Evolutionary conservation across 106 monocot species (phyloP).

Genomic region (Platanthera guangdongensis): DNA sequence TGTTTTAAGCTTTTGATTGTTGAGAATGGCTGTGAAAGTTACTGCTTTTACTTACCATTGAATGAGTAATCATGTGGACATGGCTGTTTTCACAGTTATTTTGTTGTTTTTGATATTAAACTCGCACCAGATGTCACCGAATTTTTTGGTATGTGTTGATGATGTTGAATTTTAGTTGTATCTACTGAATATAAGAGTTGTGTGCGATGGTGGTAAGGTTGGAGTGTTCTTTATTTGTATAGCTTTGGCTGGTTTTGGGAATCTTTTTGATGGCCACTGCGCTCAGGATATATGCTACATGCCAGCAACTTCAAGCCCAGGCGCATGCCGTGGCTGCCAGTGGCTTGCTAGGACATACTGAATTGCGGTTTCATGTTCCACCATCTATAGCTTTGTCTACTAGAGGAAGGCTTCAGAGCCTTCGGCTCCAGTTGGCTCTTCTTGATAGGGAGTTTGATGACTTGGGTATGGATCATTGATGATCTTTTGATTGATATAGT

Average conservation of each 20-base stretch:
- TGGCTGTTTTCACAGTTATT: conserved; percentile 28
- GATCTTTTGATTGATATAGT: not conserved
- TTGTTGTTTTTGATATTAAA: conserved; percentile 53
- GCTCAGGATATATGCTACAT: conserved; percentile 62
- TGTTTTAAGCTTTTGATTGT: not conserved
- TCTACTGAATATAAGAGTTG: not conserved
- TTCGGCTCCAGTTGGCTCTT: conserved; percentile 87
- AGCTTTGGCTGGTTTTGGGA: conserved; percentile 57
- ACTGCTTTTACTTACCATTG: not conserved
- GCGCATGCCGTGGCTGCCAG: conserved; percentile 55
- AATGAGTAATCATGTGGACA: not conserved
- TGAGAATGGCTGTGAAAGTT: not conserved
- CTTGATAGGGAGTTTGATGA: conserved; percentile 93
- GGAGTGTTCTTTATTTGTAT: not conserved
- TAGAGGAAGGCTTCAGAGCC: conserved; percentile 38
- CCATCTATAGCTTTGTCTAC: conserved; percentile 46
- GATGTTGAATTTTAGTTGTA: not conserved
- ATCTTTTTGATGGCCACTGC: conserved; percentile 44
- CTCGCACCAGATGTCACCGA: conserved; percentile 86
- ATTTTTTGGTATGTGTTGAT: conserved; percentile 57
- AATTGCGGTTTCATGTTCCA: conserved; percentile 72
- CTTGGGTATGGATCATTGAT: conserved; percentile 32
- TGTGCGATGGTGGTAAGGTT: not conserved
- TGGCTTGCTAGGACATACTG: conserved; percentile 82
- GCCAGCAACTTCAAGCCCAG: conserved; percentile 92